These are phyloP conservation scores for Fragilaria radians DNA, from an alignment of 108 stramenopile genomes.

Conservation along the genomic window DNA sequence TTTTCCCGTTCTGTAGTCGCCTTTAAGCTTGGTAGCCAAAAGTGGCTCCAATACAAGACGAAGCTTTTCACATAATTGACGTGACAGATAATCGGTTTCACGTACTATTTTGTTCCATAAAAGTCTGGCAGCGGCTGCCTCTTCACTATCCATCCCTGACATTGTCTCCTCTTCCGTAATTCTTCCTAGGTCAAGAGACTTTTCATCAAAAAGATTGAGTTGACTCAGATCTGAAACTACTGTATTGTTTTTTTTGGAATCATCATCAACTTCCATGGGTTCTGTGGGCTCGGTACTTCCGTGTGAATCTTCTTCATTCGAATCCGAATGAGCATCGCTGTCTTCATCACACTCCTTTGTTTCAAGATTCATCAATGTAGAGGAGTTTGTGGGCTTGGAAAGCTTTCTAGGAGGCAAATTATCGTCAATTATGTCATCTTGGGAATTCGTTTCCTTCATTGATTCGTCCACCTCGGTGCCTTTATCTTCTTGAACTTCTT, in stretches of 20 bases:
- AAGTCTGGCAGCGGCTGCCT: conserved; percentile 44
- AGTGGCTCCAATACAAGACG: conserved; percentile 95
- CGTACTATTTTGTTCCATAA: conserved; percentile 63
- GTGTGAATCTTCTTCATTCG: conserved; percentile 3
- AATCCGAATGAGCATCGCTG: neutral
- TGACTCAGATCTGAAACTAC: conserved; percentile 42
- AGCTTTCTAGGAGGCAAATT: neutral
- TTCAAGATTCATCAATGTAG: conserved; percentile 3
- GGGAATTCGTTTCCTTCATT: conserved; percentile 12
- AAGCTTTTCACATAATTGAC: conserved; percentile 96
- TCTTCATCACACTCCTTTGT: conserved; percentile 20
- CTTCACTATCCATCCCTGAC: conserved; percentile 25
- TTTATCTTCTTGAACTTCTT: conserved; percentile 44
- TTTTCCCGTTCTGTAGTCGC: conserved; percentile 98
- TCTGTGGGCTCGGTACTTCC: conserved; percentile 4
- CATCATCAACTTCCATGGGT: conserved; percentile 14
- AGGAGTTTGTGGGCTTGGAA: neutral
- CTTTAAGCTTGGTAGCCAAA: conserved; percentile 91
- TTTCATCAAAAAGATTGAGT: conserved; percentile 21
- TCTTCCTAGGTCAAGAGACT: neutral
- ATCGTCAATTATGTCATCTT: neutral
- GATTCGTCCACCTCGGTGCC: conserved; percentile 31
- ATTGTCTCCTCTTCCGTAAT: conserved; percentile 39
- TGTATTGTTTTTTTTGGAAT: conserved; percentile 18
- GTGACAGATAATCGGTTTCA: conserved; percentile 68